phyloP scores from a whole-genome alignment of 805 yeast genomes.

The Pichia rugopelliculosa region DNA sequence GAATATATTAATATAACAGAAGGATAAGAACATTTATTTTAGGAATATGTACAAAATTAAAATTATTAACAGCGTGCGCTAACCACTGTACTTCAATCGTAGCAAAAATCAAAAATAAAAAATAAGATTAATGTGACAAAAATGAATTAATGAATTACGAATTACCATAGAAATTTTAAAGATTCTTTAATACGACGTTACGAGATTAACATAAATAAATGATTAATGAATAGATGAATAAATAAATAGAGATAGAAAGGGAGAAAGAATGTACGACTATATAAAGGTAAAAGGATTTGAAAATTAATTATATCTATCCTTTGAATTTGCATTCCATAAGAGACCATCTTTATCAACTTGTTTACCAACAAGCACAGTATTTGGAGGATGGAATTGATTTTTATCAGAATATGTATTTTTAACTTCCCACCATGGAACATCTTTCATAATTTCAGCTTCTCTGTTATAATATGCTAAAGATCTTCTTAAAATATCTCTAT shows the following conservation, averaged over 20 bases:
- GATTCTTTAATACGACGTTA: too few relatives aligned
- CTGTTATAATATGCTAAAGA: slow-evolving; percentile 55
- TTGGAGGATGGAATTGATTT: slow-evolving; percentile 31
- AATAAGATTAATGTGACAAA: too few relatives aligned
- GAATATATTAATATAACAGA: too few relatives aligned
- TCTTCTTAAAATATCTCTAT: slow-evolving; percentile 70
- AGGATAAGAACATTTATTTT: too few relatives aligned
- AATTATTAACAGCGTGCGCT: too few relatives aligned
- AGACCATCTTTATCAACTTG: slow-evolving; percentile 28
- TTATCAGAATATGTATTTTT: slow-evolving; percentile 33
- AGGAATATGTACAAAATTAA: too few relatives aligned
- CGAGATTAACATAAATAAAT: too few relatives aligned
- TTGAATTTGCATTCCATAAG: slow-evolving; percentile 26
- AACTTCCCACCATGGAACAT: slow-evolving; percentile 56
- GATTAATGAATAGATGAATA: neutral
- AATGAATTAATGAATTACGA: too few relatives aligned
- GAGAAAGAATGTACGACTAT: neutral
- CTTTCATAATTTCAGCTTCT: slow-evolving; percentile 61
- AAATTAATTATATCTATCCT: slow-evolving; percentile 20
- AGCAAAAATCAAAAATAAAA: too few relatives aligned
- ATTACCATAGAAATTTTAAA: too few relatives aligned
- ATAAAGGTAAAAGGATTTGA: neutral
- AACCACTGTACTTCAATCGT: too few relatives aligned
- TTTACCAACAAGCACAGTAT: slow-evolving; percentile 29
- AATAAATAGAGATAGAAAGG: neutral